Evolutionary conservation across 1,139 yeast genomes (phyloP), one percentile per base, ranked within the genome.

Genomic region (Suhomyces bokatorum): DNA sequence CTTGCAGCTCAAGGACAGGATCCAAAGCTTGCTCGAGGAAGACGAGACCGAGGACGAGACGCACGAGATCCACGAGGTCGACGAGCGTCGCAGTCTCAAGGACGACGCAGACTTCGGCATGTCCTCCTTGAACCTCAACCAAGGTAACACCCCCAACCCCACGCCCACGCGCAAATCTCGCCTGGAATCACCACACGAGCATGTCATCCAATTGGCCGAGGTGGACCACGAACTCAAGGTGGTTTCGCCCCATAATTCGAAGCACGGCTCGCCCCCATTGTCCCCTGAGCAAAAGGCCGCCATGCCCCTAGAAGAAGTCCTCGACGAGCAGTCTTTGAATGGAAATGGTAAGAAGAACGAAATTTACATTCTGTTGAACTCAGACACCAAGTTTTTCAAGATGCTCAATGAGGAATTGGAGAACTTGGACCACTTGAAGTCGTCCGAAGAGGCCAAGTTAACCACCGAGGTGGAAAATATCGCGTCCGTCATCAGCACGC

Each of bases 361-460:
- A 49, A 66, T 74, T 20, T 60, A 60, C 39, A 69, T 75, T 30
- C 63, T 64, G 53, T 60, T 75, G 30, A 70, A 71, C 48, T 67
- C 77, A 0, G 80, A 75, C 56, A 54, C 69, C 24, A 75, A 75
- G 48, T 84, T 85, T 58, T 83, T 85, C 58, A 70, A 69, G 42
- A 77, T 81, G 72, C 68, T 83, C 42, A 77, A 82, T 39, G 70
- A 72, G 34, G 88, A 82, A 58, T 65, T 85, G 39, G 73, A 74
- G 34, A 73, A 60, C 32, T 68, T 83, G 37, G 81, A 80, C 50
- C 53, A 59, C 8, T 68, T 83, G 42, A 71, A 77, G 47, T 45
- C 57, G 8, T 59, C 58, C 10, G 82, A 78, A 51, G 83, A 81
- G 51, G 45, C 58, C 3, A 70, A 69, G 39, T 64, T 83, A 44